Base-by-base conservation (phyloP, 768 basidiomycete species). In the Paxillus ammoniavirescens region DNA sequence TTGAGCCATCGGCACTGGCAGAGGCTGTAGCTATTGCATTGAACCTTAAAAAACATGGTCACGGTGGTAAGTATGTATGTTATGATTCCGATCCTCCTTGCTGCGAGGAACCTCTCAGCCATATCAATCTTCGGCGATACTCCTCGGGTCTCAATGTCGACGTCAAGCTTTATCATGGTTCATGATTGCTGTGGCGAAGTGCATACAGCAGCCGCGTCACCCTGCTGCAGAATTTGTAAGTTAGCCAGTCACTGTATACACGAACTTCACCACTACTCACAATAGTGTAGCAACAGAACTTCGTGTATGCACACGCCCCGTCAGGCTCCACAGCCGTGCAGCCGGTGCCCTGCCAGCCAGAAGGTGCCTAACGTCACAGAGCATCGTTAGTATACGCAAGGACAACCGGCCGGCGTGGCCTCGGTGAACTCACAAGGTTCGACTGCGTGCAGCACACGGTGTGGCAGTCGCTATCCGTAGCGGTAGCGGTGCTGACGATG, bases 271-370 rank as follows among this genome's bases (percentile, higher is more conserved):
- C 5, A n/a, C n/a, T n/a, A 57, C 55, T 57, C 26, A 57, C 49
- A 10, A 51, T n/a, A 4, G 1, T 2, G 10, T 43, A 35, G 35
- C 56, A 58, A 10, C 56, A 58, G 23, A 58, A 12, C 21, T 58
- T 47, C 15, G 23, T 52, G 33, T 42, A 17, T 13, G 40, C 4
- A 35, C 56, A 52, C 7, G 1, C 4, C 5, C 5, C 30, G 3
- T 35, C n/a, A 18, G 35, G 6, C 36, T 13, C 3, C 4, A 49
- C 3, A 28, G 9, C 0, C 35, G 21, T 54, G n/a, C 57, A 59
- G 18, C 3, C 4, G 6, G 18, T 3, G 8, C 47, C 52, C 35
- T 45, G 18, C 17, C 13, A 58, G 26, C 57, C 47, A 8, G 15
- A 45, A 21, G 47, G 37, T 7, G 31, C 8, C 57, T 58, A 37